These are phyloP conservation scores for Aureobasidium zeae DNA, from an alignment of 2,329 filamentous ascomycete species.

Conservation along the genomic window DNA sequence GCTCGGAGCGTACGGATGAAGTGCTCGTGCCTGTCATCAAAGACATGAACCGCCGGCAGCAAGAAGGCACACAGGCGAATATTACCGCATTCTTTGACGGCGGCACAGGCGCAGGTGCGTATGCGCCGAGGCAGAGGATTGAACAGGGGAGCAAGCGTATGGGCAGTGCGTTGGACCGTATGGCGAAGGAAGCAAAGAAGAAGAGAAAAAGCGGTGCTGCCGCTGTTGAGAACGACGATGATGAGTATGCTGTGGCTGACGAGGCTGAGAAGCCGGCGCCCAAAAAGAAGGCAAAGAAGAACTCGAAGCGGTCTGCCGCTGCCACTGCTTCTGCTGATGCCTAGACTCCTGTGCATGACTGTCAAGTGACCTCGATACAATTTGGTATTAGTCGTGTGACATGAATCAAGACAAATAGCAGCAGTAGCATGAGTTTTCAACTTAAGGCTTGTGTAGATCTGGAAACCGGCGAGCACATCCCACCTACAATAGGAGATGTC, in stretches of 20 bases:
- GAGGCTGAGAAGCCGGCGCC: slow-evolving; percentile 1
- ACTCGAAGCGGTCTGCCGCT: slow-evolving; percentile 9
- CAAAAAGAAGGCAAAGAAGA: slow-evolving; percentile 15
- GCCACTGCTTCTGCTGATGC: slow-evolving; percentile 9
- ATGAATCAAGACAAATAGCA: too few relatives aligned
- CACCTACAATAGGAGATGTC: too few relatives aligned
- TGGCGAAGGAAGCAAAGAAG: slow-evolving; percentile 48
- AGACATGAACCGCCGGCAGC: slow-evolving; percentile 83
- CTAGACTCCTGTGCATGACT: too few relatives aligned
- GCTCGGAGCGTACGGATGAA: slow-evolving; percentile 83
- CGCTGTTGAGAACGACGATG: slow-evolving; percentile 14
- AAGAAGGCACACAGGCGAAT: slow-evolving; percentile 89
- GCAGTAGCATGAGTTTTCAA: too few relatives aligned
- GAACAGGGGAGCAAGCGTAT: slow-evolving; percentile 63
- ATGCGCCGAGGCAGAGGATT: slow-evolving; percentile 58
- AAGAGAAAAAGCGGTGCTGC: slow-evolving; percentile 20
- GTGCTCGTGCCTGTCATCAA: slow-evolving; percentile 89
- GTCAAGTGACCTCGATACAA: too few relatives aligned
- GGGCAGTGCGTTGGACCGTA: slow-evolving; percentile 61
- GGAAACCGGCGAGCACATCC: too few relatives aligned
- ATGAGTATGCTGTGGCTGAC: slow-evolving; percentile 7
- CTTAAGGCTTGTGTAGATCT: too few relatives aligned
- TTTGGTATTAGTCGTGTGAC: too few relatives aligned
- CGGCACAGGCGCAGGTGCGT: slow-evolving; percentile 57
- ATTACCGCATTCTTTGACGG: slow-evolving; percentile 91